Conservation (phyloP, 495 filamentous ascomycete genomes). For the Lasiosphaeria miniovina region DNA sequence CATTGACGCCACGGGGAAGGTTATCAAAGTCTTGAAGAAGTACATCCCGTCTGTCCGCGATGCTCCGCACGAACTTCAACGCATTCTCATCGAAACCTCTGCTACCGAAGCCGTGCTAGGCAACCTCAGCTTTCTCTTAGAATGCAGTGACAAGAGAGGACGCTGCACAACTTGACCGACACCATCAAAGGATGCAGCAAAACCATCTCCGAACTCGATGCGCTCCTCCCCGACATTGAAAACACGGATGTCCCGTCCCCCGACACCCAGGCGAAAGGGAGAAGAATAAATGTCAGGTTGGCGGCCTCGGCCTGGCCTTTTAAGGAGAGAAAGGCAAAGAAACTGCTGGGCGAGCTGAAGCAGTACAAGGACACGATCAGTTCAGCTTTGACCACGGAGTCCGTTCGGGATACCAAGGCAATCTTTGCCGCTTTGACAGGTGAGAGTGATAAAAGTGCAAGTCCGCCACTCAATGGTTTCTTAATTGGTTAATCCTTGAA, state of each 20-base stretch:
- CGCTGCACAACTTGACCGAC: no score
- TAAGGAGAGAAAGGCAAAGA: constrained; percentile 11
- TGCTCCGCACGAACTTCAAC: not conserved
- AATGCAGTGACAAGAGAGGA: no score
- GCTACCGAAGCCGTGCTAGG: not conserved
- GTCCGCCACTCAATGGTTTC: no score
- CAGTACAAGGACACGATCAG: constrained; percentile 19
- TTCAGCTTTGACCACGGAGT: constrained; percentile 3
- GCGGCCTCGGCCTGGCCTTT: constrained; percentile 13
- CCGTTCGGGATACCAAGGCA: not conserved
- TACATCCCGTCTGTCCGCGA: not conserved
- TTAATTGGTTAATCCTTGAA: not conserved
- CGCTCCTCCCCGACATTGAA: no score
- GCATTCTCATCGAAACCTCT: not conserved
- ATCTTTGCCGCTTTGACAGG: not conserved
- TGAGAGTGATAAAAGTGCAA: not conserved
- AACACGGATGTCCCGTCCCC: no score
- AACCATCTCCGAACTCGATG: no score
- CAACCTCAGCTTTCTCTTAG: not conserved
- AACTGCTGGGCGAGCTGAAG: constrained; percentile 13
- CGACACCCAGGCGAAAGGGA: not conserved
- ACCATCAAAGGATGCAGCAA: no score
- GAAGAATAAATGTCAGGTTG: constrained; percentile 6
- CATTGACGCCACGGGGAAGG: not conserved
- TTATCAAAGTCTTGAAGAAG: not conserved